Evolutionary conservation across 176 grass and related monocot species (phyloP), one percentile per base, ranked within the genome.

Genomic region (Secale cereale): DNA sequence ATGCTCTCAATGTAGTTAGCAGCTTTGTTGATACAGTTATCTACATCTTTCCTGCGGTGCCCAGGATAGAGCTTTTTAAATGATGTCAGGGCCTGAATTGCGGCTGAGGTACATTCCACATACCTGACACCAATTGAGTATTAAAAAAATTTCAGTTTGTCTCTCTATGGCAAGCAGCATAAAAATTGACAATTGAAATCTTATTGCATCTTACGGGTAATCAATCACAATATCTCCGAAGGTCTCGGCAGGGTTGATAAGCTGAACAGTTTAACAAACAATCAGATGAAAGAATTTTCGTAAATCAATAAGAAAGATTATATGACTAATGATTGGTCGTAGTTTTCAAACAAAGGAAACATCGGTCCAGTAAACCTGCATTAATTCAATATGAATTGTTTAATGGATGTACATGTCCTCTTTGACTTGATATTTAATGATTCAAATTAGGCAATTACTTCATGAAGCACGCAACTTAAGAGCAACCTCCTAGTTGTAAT

Each of bases 91-190:
- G 93, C 97, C 81, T 96, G 97, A 89, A 96, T 85, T 82, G 88
- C 91, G 40, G 97, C 93, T 92, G 97, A 99, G 63, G 93, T 99
- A 65, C 97, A 99, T 86, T 99, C 97, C 61, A 99, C 97, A 82
- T 94, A 96, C 82, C 97, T 99, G 77, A 29, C 7, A 85, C 33
- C 5, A 85, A 87, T 75, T 37, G 52, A 59, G 52, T 33, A 25
- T 85, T 86, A 43, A 22, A 65, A 36, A 36, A 36, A 36, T 70
- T 80, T 86, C 37, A 90, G 5, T 74, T 72, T 88, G n/a, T 72
- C 37, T 68, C 8, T 81, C 17, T 23, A 70, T 85, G 64, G 32
- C 65, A 88, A 78, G 50, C 3, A 84, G 57, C 25, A 93, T 28
- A 32, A 46, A 16, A 65, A 50, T 48, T 60, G 27, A 68, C 4